Percentiles rank a stretch among this genome's conserved stretches.
phyloP scores from a whole-genome alignment of 2,329 filamentous ascomycete species.

The Neofusicoccum laricinum region DNA sequence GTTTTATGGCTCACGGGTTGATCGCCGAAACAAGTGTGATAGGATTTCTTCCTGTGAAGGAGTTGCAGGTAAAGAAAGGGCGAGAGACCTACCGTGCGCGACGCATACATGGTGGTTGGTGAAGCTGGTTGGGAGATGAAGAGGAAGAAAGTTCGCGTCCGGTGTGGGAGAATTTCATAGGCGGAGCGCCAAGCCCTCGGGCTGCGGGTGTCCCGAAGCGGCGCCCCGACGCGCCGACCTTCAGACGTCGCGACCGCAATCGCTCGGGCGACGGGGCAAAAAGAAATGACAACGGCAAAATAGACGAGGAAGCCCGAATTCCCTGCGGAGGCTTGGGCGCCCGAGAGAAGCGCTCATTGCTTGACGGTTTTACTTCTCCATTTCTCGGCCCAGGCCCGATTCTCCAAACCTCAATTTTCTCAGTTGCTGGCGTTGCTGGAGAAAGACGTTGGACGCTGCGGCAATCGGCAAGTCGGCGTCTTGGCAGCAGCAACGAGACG shows the following conservation, averaged over 20 bases:
- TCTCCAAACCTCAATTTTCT: neutral
- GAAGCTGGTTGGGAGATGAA: neutral
- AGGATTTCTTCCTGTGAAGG: conserved; percentile 49
- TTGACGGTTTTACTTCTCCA: too few species aligned
- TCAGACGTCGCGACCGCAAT: neutral
- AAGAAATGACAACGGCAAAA: neutral
- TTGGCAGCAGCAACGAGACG: neutral
- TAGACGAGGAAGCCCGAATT: too few species aligned
- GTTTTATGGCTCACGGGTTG: conserved; percentile 53
- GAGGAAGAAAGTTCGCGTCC: neutral
- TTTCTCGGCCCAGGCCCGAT: too few species aligned
- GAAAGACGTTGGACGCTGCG: neutral
- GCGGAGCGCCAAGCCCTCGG: neutral
- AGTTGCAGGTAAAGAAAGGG: neutral
- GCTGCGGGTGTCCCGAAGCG: neutral
- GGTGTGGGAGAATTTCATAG: conserved; percentile 1
- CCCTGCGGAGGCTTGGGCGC: too few species aligned
- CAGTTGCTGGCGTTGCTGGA: too few species aligned
- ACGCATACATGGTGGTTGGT: neutral
- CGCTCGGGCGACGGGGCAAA: neutral
- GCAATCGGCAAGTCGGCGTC: neutral
- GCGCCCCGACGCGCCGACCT: neutral
- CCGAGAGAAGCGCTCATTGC: too few species aligned
- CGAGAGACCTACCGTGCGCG: neutral
- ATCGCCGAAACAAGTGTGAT: conserved; percentile 55